Base-by-base conservation (phyloP, 1,139 yeast species). In the Saccharomycopsis hybrid region DNA sequence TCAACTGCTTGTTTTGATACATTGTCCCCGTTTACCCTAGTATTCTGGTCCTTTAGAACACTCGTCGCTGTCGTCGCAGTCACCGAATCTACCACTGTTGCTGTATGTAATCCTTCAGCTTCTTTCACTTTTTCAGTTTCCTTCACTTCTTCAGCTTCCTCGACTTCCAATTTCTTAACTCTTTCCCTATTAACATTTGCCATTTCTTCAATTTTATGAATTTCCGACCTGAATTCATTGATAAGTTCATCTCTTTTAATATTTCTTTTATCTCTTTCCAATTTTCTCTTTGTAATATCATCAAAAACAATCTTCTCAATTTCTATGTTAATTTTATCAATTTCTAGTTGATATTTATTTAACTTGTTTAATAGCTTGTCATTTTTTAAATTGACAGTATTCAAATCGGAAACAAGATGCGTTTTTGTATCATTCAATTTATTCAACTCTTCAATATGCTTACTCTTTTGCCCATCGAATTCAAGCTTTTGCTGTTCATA, bases 301-400 rank as follows among this genome's bases (percentile, higher is more conserved):
- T 59, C 57, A 18, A 58, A 55, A 31, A 64, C 62, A 38, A 66
- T 54, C 9, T 59, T 60, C 9, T 64, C 63, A 5, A 70, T 58
- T 36, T 70, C 75, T 24, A 58, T 58, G 40, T 62, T 59, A n/a
- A 58, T 13, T 41, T 57, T 58, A 4, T 52, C 51, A 24, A 60
- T 51, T 37, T 68, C 73, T 8, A 55, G 52, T n/a, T 51, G 43
- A 30, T 65, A 53, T 49, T 62, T 67, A 8, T 59, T 62, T 35
- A 59, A 57, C 55, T 69, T 73, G 24, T 58, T 57, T 5, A 54
- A 52, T 30, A 67, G 53, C 53, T 67, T 71, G 2, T 70, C 74
- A 42, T 62, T 64, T 55, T 72, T 73, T 24, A 62, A 54, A 0
- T 56, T 44, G 13, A 70, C 54, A 41, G 63, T 66, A n/a, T 58